Percentiles rank a stretch among this genome's conserved stretches.
These are phyloP conservation scores for Eutrema yunnanense DNA, from an alignment of 345 rosid species.

Conservation along the genomic window DNA sequence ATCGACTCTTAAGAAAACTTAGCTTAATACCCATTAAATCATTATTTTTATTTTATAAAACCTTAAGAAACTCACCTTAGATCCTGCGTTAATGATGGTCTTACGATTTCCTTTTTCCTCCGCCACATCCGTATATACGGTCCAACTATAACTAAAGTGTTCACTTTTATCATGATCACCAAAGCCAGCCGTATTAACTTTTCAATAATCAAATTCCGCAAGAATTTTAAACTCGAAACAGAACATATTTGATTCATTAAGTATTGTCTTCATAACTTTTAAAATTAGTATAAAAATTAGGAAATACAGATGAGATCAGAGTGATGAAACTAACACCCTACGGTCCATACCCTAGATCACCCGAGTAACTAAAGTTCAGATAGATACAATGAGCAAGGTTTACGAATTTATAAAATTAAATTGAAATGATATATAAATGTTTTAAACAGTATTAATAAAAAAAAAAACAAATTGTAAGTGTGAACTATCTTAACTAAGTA, in stretches of 20 bases:
- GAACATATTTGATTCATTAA: background rate
- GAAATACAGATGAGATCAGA: background rate
- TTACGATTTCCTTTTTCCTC: no score
- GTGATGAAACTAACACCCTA: background rate
- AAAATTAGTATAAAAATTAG: background rate
- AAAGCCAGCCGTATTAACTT: constrained; percentile 13
- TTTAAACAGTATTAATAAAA: background rate
- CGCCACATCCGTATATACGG: constrained; percentile 15
- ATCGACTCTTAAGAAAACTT: no score
- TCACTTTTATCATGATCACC: constrained; percentile 28
- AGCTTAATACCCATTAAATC: no score
- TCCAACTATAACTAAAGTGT: constrained; percentile 1
- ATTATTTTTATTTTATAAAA: no score
- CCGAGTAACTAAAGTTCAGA: background rate
- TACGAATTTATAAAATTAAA: no score
- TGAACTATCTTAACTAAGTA: constrained; percentile 12
- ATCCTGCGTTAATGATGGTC: no score
- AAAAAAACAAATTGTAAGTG: background rate
- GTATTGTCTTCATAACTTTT: background rate
- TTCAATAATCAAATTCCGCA: background rate
- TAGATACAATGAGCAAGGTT: background rate
- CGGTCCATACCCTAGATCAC: background rate
- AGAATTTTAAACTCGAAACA: background rate
- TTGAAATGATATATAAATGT: background rate
- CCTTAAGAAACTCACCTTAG: no score